These are phyloP conservation scores for Xylaria sp. DNA, from an alignment of 2,329 filamentous ascomycete species.

Conservation along the genomic window DNA sequence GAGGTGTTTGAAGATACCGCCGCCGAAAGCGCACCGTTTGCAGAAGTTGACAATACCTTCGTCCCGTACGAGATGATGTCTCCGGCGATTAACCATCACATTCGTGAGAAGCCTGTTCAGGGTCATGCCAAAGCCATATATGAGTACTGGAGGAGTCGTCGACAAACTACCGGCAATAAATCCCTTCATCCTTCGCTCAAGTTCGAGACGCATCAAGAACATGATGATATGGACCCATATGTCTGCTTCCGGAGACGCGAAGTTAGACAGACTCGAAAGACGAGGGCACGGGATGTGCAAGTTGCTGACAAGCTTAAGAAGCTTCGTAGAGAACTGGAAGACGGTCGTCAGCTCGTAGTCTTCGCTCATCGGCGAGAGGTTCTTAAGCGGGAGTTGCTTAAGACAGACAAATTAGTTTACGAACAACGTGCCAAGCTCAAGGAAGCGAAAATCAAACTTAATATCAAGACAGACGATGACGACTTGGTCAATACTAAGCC, in stretches of 20 bases:
- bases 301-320: conserved; percentile 95
- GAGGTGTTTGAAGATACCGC: conserved; percentile 93
- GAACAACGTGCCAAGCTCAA: conserved; percentile 85
- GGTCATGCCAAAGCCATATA: conserved; percentile 81
- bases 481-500: conserved; percentile 92
- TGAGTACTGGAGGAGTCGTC: conserved; percentile 85
- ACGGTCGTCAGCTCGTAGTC: conserved; percentile 82
- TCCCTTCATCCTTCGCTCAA: conserved; percentile 83
- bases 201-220: conserved; percentile 93
- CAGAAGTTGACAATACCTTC: conserved; percentile 87
- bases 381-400: conserved; percentile 80
- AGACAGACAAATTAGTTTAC: conserved; percentile 81
- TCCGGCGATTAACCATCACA: conserved; percentile 68
- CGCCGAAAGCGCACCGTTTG: conserved; percentile 85
- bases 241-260: conserved; percentile 97
- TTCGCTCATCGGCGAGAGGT: conserved; percentile 84
- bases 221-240: conserved; percentile 95
- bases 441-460: conserved; percentile 86
- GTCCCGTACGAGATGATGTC: conserved; percentile 82
- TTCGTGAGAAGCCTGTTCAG: conserved; percentile 60
- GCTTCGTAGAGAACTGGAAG: conserved; percentile 89
- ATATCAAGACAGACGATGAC: conserved; percentile 93
- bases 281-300: conserved; percentile 90
- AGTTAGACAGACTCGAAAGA: conserved; percentile 94
- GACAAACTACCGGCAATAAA: conserved; percentile 74